These are phyloP conservation scores for Xylariaceae sp. DNA, from an alignment of 2,329 filamentous ascomycete genomes.

Conservation along the genomic window DNA sequence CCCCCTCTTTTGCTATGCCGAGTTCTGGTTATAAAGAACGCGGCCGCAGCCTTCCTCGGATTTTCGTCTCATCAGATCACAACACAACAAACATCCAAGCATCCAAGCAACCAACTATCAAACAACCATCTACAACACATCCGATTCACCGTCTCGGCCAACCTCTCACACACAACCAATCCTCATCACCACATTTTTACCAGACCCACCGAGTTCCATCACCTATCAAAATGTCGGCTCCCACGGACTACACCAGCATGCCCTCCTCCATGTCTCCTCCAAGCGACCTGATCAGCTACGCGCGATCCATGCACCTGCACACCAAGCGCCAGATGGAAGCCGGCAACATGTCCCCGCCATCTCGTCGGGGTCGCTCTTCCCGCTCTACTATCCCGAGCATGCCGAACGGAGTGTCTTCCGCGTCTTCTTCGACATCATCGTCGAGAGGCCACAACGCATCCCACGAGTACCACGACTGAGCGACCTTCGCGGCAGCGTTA, in stretches of 20 bases:
- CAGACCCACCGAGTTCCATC: no score
- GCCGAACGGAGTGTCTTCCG: constrained; percentile 18
- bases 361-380: constrained; percentile 14
- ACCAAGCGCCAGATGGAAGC: constrained; percentile 60
- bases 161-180: not conserved
- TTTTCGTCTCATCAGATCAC: not conserved
- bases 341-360: constrained; percentile 36
- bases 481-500: no score
- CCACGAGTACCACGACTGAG: constrained; percentile 22
- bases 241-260: constrained; percentile 17
- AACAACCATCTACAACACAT: not conserved
- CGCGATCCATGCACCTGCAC: constrained; percentile 55
- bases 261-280: constrained; percentile 20
- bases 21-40: constrained; percentile 14
- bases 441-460: constrained; percentile 10
- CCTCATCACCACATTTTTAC: no score
- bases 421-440: constrained; percentile 5
- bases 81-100: constrained; percentile 1
- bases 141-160: not conserved
- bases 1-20: constrained; percentile 10
- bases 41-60: constrained; percentile 1
- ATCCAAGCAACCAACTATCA: not conserved
- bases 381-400: constrained; percentile 12
- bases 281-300: constrained; percentile 35
- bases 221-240: constrained; percentile 16